phyloP scores from a whole-genome alignment of 2,329 filamentous ascomycete species.

The Gnomoniopsis sp. region DNA sequence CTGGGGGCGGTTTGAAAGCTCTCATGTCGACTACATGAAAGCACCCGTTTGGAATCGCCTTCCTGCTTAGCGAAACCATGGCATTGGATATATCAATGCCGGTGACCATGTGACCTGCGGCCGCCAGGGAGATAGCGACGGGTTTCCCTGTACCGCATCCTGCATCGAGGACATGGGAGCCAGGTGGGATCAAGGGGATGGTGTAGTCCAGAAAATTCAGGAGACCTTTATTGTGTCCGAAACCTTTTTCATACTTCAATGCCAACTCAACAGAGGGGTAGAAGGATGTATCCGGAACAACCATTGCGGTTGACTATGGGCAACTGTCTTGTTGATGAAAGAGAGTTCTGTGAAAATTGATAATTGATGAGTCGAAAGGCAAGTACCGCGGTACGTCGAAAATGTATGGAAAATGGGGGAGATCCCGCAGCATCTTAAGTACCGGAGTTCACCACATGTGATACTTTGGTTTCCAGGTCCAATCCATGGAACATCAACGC shows the following conservation, averaged over 20 bases:
- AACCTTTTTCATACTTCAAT: constrained; percentile 2
- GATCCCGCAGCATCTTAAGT: neutral
- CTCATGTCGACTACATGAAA: constrained; percentile 25
- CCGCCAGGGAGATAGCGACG: constrained; percentile 23
- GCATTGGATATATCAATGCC: constrained; percentile 27
- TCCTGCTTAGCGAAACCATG: constrained; percentile 24
- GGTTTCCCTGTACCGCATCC: constrained; percentile 29
- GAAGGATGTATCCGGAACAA: constrained; percentile 1
- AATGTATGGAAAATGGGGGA: neutral
- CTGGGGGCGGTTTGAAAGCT: constrained; percentile 15
- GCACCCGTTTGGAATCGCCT: constrained; percentile 23
- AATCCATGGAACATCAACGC: neutral
- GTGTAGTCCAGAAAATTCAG: neutral
- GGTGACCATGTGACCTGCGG: constrained; percentile 26
- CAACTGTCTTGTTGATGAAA: neutral
- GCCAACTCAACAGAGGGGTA: constrained; percentile 4
- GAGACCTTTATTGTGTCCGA: neutral
- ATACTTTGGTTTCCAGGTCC: neutral
- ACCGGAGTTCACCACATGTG: neutral
- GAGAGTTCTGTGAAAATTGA: neutral
- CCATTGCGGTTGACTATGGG: neutral
- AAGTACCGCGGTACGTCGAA: neutral
- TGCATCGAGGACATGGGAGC: constrained; percentile 22
- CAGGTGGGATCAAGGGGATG: neutral
- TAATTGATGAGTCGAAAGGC: neutral